phyloP scores from a whole-genome alignment of 2,329 filamentous ascomycete genomes.

The Phaeosphaeria sp. region DNA sequence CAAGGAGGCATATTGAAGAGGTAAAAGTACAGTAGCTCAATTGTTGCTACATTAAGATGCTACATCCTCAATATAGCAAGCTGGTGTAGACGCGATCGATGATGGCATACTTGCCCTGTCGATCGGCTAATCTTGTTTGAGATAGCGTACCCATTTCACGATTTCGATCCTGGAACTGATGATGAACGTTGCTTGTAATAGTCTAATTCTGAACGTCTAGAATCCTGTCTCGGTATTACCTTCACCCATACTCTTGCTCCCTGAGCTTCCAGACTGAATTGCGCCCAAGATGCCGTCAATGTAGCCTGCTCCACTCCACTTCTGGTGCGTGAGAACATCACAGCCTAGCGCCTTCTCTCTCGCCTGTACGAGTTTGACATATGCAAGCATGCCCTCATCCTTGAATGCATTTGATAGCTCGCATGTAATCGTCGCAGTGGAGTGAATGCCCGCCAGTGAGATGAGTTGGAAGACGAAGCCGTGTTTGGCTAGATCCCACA shows the following conservation, averaged over 20 bases:
- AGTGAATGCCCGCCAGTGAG: conserved; percentile 69
- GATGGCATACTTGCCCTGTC: conserved; percentile 35
- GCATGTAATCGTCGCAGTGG: conserved; percentile 67
- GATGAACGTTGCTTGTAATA: neutral
- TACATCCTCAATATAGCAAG: conserved; percentile 5
- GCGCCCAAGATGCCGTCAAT: conserved; percentile 89
- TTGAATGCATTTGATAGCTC: conserved; percentile 86
- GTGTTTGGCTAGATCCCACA: conserved; percentile 94
- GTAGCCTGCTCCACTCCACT: conserved; percentile 77
- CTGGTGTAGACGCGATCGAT: conserved; percentile 31
- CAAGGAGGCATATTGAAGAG: conserved; percentile 51
- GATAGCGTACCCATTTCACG: neutral
- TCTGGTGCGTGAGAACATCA: conserved; percentile 94
- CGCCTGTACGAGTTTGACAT: conserved; percentile 90
- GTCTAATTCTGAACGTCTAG: neutral
- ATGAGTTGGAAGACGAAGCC: conserved; percentile 74
- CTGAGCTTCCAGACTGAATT: conserved; percentile 89
- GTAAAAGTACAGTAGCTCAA: conserved; percentile 8
- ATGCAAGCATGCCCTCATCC: conserved; percentile 92
- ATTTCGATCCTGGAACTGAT: neutral
- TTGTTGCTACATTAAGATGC: neutral
- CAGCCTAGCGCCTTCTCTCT: conserved; percentile 89
- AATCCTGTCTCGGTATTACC: conserved; percentile 78
- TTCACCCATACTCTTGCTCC: conserved; percentile 91
- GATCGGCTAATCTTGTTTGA: conserved; percentile 25